Base-by-base conservation (phyloP, 2,329 filamentous ascomycete genomes). In the Cladophialophora psammophila region DNA sequence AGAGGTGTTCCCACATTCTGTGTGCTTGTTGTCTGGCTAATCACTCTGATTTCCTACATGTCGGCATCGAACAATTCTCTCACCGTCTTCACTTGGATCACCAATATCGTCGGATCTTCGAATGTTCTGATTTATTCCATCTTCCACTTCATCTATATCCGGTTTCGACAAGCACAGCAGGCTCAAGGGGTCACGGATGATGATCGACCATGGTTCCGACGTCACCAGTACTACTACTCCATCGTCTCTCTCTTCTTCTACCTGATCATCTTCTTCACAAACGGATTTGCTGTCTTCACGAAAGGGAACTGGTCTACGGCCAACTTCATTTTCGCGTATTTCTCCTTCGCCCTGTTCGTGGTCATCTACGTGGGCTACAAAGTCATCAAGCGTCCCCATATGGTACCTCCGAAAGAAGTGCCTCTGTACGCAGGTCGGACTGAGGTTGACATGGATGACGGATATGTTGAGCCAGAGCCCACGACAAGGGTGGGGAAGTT, bases 41-140 rank as follows among this genome's bases (percentile, higher is more conserved):
- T 73, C n/a, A 54, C 67, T 60, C 73, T 45, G 9, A 69, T 71
- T 12, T 75, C 71, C 20, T 70, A 64, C 34, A 74, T 75, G n/a
- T 69, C 67, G 8, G 62, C 62, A 38, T 73, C 71, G 48, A 76
- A 74, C 9, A 78, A 60, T 32, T 73, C 69, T 15, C 71, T 76
- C 12, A 75, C 52, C 0, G 75, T 76, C 60, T 71, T 72, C 75
- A 60, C 58, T 26, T 60, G 58, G 58, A 9, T 60, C 10, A 60
- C 58, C 36, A 60, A 50, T 26, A 48, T 60, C 50, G 58, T 60
- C 18, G 58, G 58, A 20, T 60, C 58, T 26, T 32, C 31, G 9
- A 60, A 60, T n/a, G n/a, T 60, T 7, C 35, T 60, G 34, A 60
- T 60, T n/a, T 60, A 60, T 26, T 6, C 8, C 36, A 31, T 60